Evolutionary conservation across 257 asterid genomes (phyloP).

Genomic region (Apocynum venetum): DNA sequence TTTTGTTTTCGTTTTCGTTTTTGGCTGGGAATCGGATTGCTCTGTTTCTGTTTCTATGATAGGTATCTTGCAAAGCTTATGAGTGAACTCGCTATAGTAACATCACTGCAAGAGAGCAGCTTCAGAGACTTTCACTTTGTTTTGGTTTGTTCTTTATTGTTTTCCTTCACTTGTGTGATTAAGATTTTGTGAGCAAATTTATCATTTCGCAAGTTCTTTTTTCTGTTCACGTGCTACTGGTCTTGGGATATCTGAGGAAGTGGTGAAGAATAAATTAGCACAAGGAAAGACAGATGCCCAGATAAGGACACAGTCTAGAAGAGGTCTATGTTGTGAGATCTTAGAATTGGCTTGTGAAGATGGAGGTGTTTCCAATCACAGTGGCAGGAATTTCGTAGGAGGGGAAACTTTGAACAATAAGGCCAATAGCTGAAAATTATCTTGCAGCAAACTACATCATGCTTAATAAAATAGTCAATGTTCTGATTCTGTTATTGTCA

Average conservation of each 20-base stretch:
- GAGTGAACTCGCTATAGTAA: background rate
- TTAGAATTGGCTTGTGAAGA: constrained; percentile 87
- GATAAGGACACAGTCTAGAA: constrained; percentile 55
- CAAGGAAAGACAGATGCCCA: constrained; percentile 75
- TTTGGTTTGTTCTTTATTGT: background rate
- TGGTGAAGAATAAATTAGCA: constrained; percentile 84
- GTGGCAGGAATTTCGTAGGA: constrained; percentile 49
- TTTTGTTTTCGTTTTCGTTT: background rate
- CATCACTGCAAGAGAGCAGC: background rate
- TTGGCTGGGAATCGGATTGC: background rate
- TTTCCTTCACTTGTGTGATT: background rate
- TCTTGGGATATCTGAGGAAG: constrained; percentile 70
- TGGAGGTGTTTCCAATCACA: constrained; percentile 59
- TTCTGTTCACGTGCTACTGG: constrained; percentile 61
- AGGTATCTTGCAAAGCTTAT: background rate
- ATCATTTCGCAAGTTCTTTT: background rate
- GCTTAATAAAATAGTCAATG: constrained; percentile 40
- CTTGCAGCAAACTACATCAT: constrained; percentile 49
- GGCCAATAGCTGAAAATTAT: constrained; percentile 57
- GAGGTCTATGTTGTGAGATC: constrained; percentile 65
- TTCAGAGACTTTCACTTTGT: constrained; percentile 1
- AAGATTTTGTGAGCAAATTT: background rate
- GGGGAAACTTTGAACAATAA: constrained; percentile 47
- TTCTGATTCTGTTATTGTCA: too few relatives aligned
- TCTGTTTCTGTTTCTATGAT: background rate